Percentiles rank a stretch among this genome's conserved stretches.
Conservation (phyloP, 2,329 filamentous ascomycete species). For the Trichothecium sympodiale region DNA sequence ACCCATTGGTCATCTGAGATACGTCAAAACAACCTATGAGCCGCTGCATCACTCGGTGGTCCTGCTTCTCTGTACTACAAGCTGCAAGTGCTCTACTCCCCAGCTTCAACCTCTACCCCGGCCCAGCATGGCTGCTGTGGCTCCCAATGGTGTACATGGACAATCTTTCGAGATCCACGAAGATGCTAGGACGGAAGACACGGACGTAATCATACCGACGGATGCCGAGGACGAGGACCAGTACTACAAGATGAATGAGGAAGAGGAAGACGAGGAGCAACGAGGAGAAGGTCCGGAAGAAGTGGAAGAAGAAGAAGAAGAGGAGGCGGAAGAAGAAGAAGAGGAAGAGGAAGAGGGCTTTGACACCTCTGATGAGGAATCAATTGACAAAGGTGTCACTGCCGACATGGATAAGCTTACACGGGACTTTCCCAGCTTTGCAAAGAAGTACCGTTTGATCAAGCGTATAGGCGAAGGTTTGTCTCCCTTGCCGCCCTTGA, state of each 20-base stretch:
- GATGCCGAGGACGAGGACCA: constrained; percentile 16
- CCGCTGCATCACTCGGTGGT: no score
- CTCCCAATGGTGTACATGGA: constrained; percentile 8
- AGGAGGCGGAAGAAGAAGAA: constrained; percentile 23
- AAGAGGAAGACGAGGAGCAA: constrained; percentile 15
- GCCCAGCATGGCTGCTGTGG: constrained; percentile 11
- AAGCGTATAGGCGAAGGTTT: constrained; percentile 93
- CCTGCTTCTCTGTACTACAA: no score
- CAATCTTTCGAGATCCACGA: constrained; percentile 38
- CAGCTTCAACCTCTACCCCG: neutral
- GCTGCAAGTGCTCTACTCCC: neutral
- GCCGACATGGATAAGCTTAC: constrained; percentile 85
- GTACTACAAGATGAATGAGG: constrained; percentile 9
- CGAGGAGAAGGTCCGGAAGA: constrained; percentile 17
- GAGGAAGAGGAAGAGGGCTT: constrained; percentile 27
- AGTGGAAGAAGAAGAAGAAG: constrained; percentile 21
- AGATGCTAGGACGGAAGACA: constrained; percentile 37
- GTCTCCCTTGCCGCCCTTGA: neutral
- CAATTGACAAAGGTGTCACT: constrained; percentile 56
- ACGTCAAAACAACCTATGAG: no score
- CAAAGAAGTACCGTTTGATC: constrained; percentile 75
- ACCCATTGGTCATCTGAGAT: no score
- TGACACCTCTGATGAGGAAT: constrained; percentile 46
- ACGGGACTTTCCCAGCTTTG: constrained; percentile 72
- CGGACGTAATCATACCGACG: constrained; percentile 35